Evolutionary conservation across 2,329 filamentous ascomycete species (phyloP).

Genomic region (Rhinocladiella similis): DNA sequence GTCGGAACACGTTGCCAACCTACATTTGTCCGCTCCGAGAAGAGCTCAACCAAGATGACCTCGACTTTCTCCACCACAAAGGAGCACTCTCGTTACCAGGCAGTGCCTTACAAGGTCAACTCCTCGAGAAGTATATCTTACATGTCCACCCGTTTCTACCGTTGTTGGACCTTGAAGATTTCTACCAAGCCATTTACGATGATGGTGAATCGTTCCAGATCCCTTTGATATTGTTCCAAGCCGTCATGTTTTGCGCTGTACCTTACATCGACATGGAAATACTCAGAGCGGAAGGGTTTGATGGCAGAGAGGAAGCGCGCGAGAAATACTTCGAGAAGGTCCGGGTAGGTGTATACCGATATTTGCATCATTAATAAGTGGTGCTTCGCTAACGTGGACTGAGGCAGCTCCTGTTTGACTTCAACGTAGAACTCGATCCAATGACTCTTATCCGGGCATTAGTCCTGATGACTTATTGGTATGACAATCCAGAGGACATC

Average conservation of each 20-base stretch:
- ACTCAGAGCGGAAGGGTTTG: background rate
- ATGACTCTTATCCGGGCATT: constrained; percentile 84
- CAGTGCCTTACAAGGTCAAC: constrained; percentile 68
- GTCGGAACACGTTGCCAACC: constrained; percentile 46
- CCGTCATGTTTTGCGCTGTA: constrained; percentile 88
- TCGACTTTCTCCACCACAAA: constrained; percentile 78
- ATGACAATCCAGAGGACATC: constrained; percentile 92
- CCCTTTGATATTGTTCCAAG: constrained; percentile 85
- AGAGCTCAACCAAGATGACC: constrained; percentile 76
- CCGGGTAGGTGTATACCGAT: background rate
- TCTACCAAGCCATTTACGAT: constrained; percentile 61
- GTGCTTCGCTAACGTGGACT: background rate
- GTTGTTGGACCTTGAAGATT: constrained; percentile 67
- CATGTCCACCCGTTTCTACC: constrained; percentile 95
- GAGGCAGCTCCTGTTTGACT: constrained; percentile 79
- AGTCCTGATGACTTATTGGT: constrained; percentile 93
- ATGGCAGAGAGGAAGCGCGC: constrained; percentile 67
- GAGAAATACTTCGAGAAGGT: constrained; percentile 83
- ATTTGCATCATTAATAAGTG: background rate
- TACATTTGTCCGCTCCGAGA: constrained; percentile 78
- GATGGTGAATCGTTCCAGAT: constrained; percentile 72
- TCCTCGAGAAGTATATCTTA: constrained; percentile 78
- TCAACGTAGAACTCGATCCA: constrained; percentile 88
- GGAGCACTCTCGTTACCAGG: constrained; percentile 77
- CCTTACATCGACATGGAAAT: constrained; percentile 62